Evolutionary conservation across 176 grass and related monocot species (phyloP).

Genomic region (Raddia distichophylla): DNA sequence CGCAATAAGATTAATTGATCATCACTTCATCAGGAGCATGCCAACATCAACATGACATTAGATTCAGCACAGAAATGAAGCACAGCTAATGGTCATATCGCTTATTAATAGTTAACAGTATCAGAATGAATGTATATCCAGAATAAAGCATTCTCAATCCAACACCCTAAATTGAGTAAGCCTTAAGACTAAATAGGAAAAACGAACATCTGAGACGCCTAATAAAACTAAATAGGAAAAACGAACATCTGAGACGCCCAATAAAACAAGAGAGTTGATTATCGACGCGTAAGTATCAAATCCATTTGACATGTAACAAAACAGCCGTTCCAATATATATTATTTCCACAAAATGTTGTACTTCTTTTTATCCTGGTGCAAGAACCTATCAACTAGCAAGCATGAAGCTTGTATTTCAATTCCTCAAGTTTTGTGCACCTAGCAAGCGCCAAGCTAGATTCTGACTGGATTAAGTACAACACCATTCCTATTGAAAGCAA

Average conservation of each 20-base stretch:
- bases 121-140: not conserved
- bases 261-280: not conserved
- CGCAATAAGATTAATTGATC: not conserved
- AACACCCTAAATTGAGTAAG: not conserved
- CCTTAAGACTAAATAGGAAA: not conserved
- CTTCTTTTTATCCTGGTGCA: not conserved
- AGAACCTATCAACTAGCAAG: constrained; percentile 28
- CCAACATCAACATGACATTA: not conserved
- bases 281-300: not conserved
- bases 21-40: constrained; percentile 6
- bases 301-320: not conserved
- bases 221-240: not conserved
- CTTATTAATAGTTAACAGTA: not conserved
- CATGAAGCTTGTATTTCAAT: not conserved
- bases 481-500: constrained; percentile 11
- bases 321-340: not conserved
- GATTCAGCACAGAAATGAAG: not conserved
- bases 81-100: not conserved
- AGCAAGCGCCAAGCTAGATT: not conserved
- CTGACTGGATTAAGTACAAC: not conserved
- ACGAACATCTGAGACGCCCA: not conserved
- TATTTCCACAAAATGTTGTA: not conserved
- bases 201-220: not conserved
- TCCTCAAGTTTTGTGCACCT: not conserved
- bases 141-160: constrained; percentile 4